Base-by-base conservation (phyloP, 2,329 filamentous ascomycete genomes). In the Karstenula rhodostoma region DNA sequence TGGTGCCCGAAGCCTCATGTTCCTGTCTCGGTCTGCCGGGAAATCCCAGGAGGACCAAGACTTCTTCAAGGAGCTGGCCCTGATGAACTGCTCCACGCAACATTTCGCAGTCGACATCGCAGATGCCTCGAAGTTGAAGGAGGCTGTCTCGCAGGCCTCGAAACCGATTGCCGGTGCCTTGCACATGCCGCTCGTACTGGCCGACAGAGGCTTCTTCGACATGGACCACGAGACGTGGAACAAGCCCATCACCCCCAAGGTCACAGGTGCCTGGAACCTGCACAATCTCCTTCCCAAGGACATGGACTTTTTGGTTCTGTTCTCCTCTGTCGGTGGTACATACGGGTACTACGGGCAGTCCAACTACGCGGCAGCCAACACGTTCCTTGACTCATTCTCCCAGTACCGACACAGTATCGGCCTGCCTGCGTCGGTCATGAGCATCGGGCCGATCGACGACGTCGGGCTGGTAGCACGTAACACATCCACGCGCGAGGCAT, bases 391-490 rank as follows among this genome's bases (percentile, higher is more conserved):
- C 43, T 48, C 65, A 1, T 70, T 76, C 27, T 63, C 57, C 0
- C 55, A 62, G 4, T 71, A 67, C 40, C 64, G 73, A 1, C 53
- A 42, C 9, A 19, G 29, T 4, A 58, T 50, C 2, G 65, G 67
- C n/a, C 63, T 73, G 1, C 75, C 80, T 2, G 83, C 81, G 81
- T 0, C 76, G 5, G 35, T 60, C 0, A 58, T 89, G 1, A 81
- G 88, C 65, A 74, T 89, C 15, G 85, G 85, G 0, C 80, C 80
- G 1, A 80, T 89, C 9, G 71, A 74, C 3, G 80, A 62, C 13
- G 56, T 68, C 4, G 81, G 82, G 0, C 78, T 74, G 54, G 66
- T 82, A 3, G 32, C 47, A 3, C n/a, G 63, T 8, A 60, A 62
- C n/a, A 6, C 50, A 6, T 5, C 22, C 3, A 3, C 43, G 15